Percentiles rank a stretch among this genome's conserved stretches.
Conservation (phyloP, 805 yeast species). For the Ogataea kodamae region DNA sequence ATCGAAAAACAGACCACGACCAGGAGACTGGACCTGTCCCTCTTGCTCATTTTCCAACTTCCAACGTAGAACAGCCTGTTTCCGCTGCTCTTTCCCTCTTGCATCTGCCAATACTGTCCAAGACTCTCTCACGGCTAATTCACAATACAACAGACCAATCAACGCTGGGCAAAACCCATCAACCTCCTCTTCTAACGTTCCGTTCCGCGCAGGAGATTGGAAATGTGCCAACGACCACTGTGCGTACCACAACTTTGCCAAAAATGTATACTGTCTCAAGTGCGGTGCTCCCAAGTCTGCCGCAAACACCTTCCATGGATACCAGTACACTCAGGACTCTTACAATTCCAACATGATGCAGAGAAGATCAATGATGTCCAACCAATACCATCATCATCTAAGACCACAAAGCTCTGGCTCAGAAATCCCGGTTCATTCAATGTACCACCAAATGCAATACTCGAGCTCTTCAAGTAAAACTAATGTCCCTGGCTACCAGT, state of each 20-base stretch:
- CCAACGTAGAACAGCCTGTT: constrained; percentile 91
- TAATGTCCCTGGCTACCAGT: no score
- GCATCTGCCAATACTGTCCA: constrained; percentile 67
- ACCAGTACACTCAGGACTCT: constrained; percentile 4
- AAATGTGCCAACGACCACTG: constrained; percentile 79
- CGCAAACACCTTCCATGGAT: constrained; percentile 5
- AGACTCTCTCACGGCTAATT: constrained; percentile 38
- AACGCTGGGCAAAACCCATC: constrained; percentile 20
- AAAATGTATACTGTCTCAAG: constrained; percentile 79
- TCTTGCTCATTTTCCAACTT: constrained; percentile 93
- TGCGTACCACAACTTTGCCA: constrained; percentile 88
- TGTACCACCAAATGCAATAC: constrained; percentile 2
- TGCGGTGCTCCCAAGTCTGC: constrained; percentile 70
- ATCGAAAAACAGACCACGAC: constrained; percentile 82
- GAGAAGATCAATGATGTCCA: constrained; percentile 4
- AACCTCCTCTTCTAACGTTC: constrained; percentile 52
- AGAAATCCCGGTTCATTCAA: constrained; percentile 5
- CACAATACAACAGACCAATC: constrained; percentile 17
- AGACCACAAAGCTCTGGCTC: constrained; percentile 11
- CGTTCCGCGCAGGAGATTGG: constrained; percentile 97
- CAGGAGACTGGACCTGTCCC: constrained; percentile 98
- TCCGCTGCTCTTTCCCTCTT: constrained; percentile 87
- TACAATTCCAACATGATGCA: constrained; percentile 4
- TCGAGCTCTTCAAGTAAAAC: no score
- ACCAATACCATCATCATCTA: constrained; percentile 12